Evolutionary conservation across 805 yeast genomes (phyloP).

Genomic region (Saccharomycopsis fermentans): DNA sequence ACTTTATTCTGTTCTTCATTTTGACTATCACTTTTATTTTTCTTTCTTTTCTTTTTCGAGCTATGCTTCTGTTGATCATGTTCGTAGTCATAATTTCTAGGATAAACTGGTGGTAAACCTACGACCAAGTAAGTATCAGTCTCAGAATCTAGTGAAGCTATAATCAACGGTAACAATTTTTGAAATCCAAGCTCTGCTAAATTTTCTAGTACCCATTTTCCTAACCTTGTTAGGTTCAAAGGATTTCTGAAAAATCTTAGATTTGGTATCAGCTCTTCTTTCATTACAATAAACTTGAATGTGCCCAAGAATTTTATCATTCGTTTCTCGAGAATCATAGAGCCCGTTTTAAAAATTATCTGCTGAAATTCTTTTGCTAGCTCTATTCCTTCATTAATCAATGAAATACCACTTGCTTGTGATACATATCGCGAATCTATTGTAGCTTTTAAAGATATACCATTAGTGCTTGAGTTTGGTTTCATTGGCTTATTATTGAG

Average conservation of each 20-base stretch:
- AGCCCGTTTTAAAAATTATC: slow-evolving; percentile 78
- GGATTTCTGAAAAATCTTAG: slow-evolving; percentile 75
- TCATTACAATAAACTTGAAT: slow-evolving; percentile 77
- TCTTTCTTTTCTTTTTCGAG: slow-evolving; percentile 21
- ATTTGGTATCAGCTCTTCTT: slow-evolving; percentile 66
- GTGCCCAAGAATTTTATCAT: slow-evolving; percentile 68
- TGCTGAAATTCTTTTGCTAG: slow-evolving; percentile 79
- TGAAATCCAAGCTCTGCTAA: slow-evolving; percentile 67
- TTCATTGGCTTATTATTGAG: slow-evolving; percentile 19
- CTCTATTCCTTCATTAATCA: slow-evolving; percentile 60
- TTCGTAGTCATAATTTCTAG: slow-evolving; percentile 31
- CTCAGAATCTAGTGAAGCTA: slow-evolving; percentile 68
- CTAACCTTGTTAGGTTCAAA: slow-evolving; percentile 69
- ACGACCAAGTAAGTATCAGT: slow-evolving; percentile 78
- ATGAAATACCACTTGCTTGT: slow-evolving; percentile 33
- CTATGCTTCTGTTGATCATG: slow-evolving; percentile 27
- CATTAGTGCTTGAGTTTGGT: neutral
- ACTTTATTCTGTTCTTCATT: slow-evolving; percentile 21
- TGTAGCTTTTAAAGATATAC: slow-evolving; percentile 14
- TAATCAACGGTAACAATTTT: slow-evolving; percentile 65
- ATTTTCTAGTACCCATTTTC: slow-evolving; percentile 85
- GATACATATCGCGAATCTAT: slow-evolving; percentile 1
- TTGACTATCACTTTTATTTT: slow-evolving; percentile 26
- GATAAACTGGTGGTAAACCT: slow-evolving; percentile 80
- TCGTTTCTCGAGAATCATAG: slow-evolving; percentile 77